Conservation (phyloP, 345 rosid genomes). For the Brassica carinata region DNA sequence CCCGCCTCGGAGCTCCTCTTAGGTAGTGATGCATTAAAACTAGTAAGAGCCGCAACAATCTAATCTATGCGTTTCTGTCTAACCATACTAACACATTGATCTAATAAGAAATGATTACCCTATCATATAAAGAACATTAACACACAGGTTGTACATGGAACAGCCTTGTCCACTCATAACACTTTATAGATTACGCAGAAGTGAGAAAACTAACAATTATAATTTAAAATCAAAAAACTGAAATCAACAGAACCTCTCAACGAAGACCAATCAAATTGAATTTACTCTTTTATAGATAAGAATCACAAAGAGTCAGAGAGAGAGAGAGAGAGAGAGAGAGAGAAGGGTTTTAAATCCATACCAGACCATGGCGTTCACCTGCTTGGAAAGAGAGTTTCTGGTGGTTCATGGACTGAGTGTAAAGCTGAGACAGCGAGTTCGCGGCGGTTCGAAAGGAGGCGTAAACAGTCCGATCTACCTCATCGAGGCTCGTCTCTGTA, state of each 20-base stretch:
- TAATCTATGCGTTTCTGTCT: background rate
- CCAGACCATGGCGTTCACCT: constrained; percentile 77
- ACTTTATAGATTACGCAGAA: background rate
- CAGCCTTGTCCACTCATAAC: background rate
- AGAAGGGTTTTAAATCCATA: constrained; percentile 22
- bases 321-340: background rate
- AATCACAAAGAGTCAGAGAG: background rate
- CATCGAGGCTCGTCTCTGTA: constrained; percentile 80
- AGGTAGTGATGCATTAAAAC: background rate
- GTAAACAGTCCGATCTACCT: constrained; percentile 96
- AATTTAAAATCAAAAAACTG: background rate
- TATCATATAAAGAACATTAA: background rate
- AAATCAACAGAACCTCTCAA: background rate
- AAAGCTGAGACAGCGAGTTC: constrained; percentile 85
- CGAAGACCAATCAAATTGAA: background rate
- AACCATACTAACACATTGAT: background rate
- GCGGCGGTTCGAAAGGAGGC: constrained; percentile 89
- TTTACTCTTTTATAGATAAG: background rate
- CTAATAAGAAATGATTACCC: background rate
- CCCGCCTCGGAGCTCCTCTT: background rate
- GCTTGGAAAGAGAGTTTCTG: constrained; percentile 74
- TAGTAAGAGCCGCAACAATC: background rate
- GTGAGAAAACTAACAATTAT: background rate
- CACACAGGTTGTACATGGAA: background rate
- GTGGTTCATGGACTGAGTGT: constrained; percentile 76